phyloP scores from a whole-genome alignment of 202 grass and related monocot genomes.

The Saccharum hybrid region DNA sequence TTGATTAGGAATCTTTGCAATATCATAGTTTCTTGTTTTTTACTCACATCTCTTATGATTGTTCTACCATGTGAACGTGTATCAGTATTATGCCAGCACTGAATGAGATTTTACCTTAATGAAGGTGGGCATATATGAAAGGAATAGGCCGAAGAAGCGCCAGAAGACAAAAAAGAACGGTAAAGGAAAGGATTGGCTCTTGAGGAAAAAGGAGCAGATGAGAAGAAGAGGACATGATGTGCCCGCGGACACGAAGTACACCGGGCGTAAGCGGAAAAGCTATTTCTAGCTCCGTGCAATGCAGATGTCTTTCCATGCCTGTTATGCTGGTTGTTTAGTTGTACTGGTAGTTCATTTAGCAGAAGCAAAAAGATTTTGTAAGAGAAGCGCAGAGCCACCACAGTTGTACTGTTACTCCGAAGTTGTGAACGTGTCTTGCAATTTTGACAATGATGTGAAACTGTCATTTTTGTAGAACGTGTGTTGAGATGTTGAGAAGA shows the following conservation, averaged over 20 bases:
- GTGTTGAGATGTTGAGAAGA: background rate
- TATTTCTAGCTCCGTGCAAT: slow-evolving; percentile 53
- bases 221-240: slow-evolving; percentile 71
- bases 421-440: background rate
- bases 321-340: background rate
- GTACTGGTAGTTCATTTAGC: slow-evolving; percentile 16
- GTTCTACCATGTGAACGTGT: background rate
- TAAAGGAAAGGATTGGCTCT: slow-evolving; percentile 75
- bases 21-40: background rate
- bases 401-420: background rate
- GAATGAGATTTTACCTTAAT: background rate
- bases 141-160: slow-evolving; percentile 76
- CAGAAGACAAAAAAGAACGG: slow-evolving; percentile 75
- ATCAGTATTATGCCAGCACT: background rate
- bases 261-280: slow-evolving; percentile 76
- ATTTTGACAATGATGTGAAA: slow-evolving; percentile 37
- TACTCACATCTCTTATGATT: background rate
- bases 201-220: slow-evolving; percentile 92
- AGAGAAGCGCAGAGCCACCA: background rate
- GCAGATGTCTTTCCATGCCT: background rate
- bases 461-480: slow-evolving; percentile 6
- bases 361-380: background rate
- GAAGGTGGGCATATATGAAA: slow-evolving; percentile 83
- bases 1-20: background rate
- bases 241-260: slow-evolving; percentile 79